Percentiles rank a stretch among this genome's conserved stretches.
phyloP scores from a whole-genome alignment of 2,329 filamentous ascomycete species.

The Botrytis deweyae region DNA sequence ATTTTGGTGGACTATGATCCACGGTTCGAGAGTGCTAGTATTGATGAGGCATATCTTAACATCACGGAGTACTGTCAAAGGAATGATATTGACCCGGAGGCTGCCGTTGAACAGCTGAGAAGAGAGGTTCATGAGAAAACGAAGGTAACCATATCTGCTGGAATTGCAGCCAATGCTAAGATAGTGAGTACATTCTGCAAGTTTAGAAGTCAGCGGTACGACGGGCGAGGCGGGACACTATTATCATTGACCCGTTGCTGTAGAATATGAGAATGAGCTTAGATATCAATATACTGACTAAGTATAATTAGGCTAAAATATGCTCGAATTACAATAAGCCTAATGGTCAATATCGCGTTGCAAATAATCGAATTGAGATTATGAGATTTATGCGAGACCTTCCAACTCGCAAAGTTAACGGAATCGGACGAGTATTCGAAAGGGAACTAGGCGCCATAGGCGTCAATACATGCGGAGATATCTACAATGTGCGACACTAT shows the following conservation, averaged over 20 bases:
- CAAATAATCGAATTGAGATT: conserved; percentile 70
- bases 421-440: conserved; percentile 91
- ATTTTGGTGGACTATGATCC: conserved; percentile 86
- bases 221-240: background rate
- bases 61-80: conserved; percentile 81
- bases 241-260: background rate
- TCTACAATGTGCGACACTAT: conserved; percentile 73
- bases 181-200: conserved; percentile 44
- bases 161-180: conserved; percentile 90
- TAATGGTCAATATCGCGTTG: conserved; percentile 82
- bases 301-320: conserved; percentile 67
- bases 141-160: conserved; percentile 86
- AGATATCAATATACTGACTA: background rate
- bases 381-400: conserved; percentile 83
- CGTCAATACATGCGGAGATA: conserved; percentile 83
- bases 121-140: conserved; percentile 72
- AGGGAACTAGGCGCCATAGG: conserved; percentile 86
- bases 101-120: conserved; percentile 75
- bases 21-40: conserved; percentile 87
- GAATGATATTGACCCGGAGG: conserved; percentile 66
- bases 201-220: background rate
- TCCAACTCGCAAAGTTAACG: conserved; percentile 88
- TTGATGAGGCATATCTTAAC: conserved; percentile 95
- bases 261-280: background rate
- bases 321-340: conserved; percentile 95